A percentile compares a stretch with the other conserved stretches of the same genome.
phyloP scores from a whole-genome alignment of 495 filamentous ascomycete species.

The Neurospora sp. region DNA sequence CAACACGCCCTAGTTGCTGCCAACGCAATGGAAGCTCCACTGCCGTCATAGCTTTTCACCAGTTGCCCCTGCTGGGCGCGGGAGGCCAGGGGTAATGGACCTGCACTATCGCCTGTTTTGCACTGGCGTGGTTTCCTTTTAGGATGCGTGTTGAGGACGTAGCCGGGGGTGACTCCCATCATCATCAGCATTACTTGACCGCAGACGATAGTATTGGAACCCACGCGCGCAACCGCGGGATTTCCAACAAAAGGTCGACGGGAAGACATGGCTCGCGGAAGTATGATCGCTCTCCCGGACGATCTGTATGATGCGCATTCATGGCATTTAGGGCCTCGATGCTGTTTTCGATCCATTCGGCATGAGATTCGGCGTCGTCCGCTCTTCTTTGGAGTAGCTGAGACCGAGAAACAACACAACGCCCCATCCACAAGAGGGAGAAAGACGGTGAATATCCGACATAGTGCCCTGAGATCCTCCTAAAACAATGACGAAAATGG shows the following conservation, averaged over 20 bases:
- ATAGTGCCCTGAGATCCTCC: neutral
- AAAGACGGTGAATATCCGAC: constrained; percentile 7
- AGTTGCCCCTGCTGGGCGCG: constrained; percentile 1
- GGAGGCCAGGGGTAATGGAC: neutral
- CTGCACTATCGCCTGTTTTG: neutral
- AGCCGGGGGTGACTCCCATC: constrained; percentile 1
- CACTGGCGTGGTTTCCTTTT: neutral
- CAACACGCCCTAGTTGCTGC: neutral
- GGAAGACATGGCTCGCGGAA: constrained; percentile 15
- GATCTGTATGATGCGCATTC: constrained; percentile 19
- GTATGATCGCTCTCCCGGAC: constrained; percentile 5
- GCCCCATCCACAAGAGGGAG: neutral
- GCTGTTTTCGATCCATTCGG: neutral
- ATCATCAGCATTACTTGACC: neutral
- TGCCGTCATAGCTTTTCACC: constrained; percentile 10
- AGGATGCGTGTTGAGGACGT: neutral
- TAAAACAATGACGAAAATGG: neutral
- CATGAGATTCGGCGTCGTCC: neutral
- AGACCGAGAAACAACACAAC: constrained; percentile 1
- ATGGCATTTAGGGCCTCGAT: neutral
- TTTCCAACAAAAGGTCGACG: constrained; percentile 13
- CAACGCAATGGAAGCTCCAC: constrained; percentile 1
- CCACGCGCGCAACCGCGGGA: constrained; percentile 3
- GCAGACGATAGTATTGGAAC: constrained; percentile 1
- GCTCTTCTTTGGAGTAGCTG: constrained; percentile 13